phyloP scores from a whole-genome alignment of 306 rosid species.

The Cyamopsis tetragonoloba region DNA sequence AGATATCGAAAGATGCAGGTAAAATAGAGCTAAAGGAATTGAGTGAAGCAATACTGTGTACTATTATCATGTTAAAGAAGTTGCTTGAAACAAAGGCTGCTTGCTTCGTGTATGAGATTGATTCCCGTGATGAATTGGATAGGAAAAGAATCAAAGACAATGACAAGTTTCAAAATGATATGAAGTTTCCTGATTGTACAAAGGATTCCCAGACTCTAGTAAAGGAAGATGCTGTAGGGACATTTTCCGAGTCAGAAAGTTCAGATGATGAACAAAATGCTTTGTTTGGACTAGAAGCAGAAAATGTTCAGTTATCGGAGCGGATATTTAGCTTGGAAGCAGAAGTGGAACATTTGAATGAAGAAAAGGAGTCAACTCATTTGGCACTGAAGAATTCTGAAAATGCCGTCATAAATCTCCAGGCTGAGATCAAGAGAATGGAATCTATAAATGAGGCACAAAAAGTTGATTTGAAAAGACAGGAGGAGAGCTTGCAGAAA shows the following conservation, averaged over 20 bases:
- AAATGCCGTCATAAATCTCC: constrained; percentile 26
- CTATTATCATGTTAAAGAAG: constrained; percentile 22
- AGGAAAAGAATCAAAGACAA: background rate
- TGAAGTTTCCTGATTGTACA: background rate
- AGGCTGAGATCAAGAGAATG: constrained; percentile 36
- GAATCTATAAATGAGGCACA: constrained; percentile 28
- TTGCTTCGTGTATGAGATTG: constrained; percentile 3
- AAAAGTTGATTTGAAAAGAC: constrained; percentile 26
- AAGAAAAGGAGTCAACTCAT: constrained; percentile 35
- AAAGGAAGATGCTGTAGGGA: background rate
- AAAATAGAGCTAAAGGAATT: constrained; percentile 27
- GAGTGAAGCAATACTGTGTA: constrained; percentile 20
- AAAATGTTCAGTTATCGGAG: constrained; percentile 40
- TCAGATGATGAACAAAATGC: constrained; percentile 26
- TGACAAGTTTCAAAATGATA: background rate
- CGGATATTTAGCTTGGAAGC: constrained; percentile 42
- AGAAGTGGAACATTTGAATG: constrained; percentile 33
- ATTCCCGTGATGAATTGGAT: background rate
- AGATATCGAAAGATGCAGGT: constrained; percentile 15
- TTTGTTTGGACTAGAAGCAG: constrained; percentile 37
- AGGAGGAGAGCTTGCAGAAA: constrained; percentile 26
- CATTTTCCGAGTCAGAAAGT: constrained; percentile 4
- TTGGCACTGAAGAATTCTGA: constrained; percentile 36
- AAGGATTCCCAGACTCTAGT: background rate
- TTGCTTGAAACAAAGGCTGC: constrained; percentile 20